Base-by-base conservation (phyloP, 352 stramenopile species). In the Phytophthora ohioensis region DNA sequence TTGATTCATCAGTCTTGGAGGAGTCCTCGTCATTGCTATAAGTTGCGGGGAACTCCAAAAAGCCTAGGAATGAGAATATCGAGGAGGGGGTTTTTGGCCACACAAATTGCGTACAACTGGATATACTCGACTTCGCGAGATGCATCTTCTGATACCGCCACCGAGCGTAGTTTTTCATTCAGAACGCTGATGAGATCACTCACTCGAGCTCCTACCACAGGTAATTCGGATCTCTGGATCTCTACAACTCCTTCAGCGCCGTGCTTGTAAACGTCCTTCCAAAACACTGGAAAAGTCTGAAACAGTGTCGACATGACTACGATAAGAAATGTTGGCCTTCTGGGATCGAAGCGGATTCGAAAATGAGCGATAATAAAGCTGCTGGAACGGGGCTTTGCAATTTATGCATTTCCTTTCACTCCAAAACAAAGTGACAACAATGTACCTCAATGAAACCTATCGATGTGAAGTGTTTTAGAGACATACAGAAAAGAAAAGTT, bases 241-340 rank as follows among this genome's bases (percentile, higher is more conserved):
- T 73, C 57, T 0, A 66, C 38, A 0, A 71, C 56, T 12, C 48
- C 55, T 42, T 51, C 55, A 31, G 66, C 21, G 11, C 48, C 64
- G 38, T 30, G 17, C 5, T 60, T 15, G 13, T 36, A 6, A 0
- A 6, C 31, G 46, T 66, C 48, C 41, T 21, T 41, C 64, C 64
- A 61, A 43, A 56, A 7, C 49, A 56, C 34, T 30, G 49, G 32
- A 12, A 56, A 34, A 15, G n/a, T 8, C 32, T n/a, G 32, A 13
- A 13, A 3, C 32, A 56, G 21, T 35, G 46, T 36, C 46, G 46
- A 52, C 46, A 52, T 52, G 30, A n/a, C 45, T 52, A 21, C 21
- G 21, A 21, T 39, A 10, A 39, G 7, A 39, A 2, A 2, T 39
- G 35, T 7, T 39, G 35, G 35, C 11, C 35, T 39, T 9, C 35